Evolutionary conservation across 257 asterid genomes (phyloP), one percentile per base, ranked within the genome.

Genomic region (Nicotiana undulata): DNA sequence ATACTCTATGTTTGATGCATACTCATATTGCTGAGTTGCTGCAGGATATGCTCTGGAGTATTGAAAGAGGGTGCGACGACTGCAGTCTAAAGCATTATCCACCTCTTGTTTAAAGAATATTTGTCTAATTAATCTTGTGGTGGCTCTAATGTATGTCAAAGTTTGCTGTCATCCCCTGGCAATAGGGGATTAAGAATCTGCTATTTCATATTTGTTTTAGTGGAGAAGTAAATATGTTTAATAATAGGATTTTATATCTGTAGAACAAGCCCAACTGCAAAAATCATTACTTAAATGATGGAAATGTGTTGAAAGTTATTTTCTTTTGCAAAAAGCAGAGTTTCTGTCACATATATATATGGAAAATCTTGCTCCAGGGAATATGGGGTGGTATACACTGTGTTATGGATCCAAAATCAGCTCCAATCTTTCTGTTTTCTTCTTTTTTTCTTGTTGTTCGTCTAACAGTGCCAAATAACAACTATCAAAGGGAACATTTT

Each of bases 21-120:
- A 3, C 31, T 44, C 34, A 70, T 72, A 40, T 22, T 70, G 13
- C 20, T 70, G 77, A 70, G 10, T 40, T 24, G 61, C 56, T 91
- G 91, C 97, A 95, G 99, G 97, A 93, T 40, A 40, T 78, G 56
- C 84, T 3, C 84, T 79, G 17, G 99, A 92, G 85, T 95, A 95
- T 91, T 85, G 84, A 86, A 93, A 84, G 87, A 89, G 96, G 83
- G 95, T 95, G 78, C 84, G 89, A 31, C 0, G 5, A 70, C 89
- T 76, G 83, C 99, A 95, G 87, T 91, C 99, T 13, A n/a, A 92
- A 95, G 91, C 90, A 74, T 88, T 93, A 93, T 32, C 98, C 98
- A 0, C 81, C 94, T 6, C 84, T 89, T 26, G 79, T 92, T 88
- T 90, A 87, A 86, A 18, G 46, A 63, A 64, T 79, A 28, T 44